Evolutionary conservation across 352 stramenopile species (phyloP), one percentile per base, ranked within the genome.

Genomic region (Plasmopara halstedii): DNA sequence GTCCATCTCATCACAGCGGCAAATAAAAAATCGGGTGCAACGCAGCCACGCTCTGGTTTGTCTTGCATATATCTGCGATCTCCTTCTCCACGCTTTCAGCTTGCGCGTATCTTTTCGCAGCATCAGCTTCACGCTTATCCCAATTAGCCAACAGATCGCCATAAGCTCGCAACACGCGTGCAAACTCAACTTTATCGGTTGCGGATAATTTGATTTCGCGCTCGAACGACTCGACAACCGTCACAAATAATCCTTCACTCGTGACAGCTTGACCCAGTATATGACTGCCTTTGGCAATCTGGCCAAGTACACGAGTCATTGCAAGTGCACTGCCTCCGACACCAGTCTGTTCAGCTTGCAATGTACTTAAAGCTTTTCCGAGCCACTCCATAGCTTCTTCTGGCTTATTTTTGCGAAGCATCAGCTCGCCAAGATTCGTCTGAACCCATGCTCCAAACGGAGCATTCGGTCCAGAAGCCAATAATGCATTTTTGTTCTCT

Each of bases 361-460:
- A 59, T 22, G 65, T 84, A 34, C 67, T 60, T 35, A 88, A 58
- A 18, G 73, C 77, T 33, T 83, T 83, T 22, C 74, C 77, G 3
- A 88, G 56, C 40, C 76, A 67, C 55, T 81, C 73, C 65, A 86
- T 85, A 1, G 67, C 77, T 36, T 85, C 67, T 14, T 86, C 70
- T 4, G 59, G 70, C 26, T 81, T 62, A 37, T 85, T 73, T 38
- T 71, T 67, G 19, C 59, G 62, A 38, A 88, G 52, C 34, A 86
- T 32, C 26, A 86, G 42, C 53, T 88, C 77, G 23, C 73, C 77
- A 6, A 88, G 42, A 40, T 88, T 88, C 25, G 68, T 83, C 50
- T 85, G 52, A 18, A 84, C 67, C 61, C 70, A 88, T 7, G 73
- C 73, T 53, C 73, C 67, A 33, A 88, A 86, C 14, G 67, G 63